Percentiles rank a stretch among this genome's conserved stretches.
These are phyloP conservation scores for Metschnikowia gelsemii DNA, from an alignment of 805 yeast genomes.

Conservation along the genomic window DNA sequence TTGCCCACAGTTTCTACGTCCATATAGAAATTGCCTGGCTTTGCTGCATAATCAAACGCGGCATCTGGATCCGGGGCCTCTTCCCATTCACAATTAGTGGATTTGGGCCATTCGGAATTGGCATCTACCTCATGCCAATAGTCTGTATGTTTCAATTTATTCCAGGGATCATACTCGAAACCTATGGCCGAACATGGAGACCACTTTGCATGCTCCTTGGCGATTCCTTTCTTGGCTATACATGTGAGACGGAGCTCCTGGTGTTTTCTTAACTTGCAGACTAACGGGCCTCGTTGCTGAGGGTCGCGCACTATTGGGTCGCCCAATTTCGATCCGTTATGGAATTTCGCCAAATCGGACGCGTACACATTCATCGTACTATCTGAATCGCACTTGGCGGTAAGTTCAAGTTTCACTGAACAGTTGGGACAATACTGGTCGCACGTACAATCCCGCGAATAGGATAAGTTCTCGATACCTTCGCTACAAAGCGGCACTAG, in stretches of 20 bases:
- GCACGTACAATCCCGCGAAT: constrained; percentile 95
- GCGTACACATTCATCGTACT: constrained; percentile 88
- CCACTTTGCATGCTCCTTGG: constrained; percentile 99
- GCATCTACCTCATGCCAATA: constrained; percentile 93
- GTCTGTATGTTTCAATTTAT: constrained; percentile 92
- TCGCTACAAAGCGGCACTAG: constrained; percentile 83
- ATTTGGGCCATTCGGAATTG: constrained; percentile 89
- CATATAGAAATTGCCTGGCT: constrained; percentile 77
- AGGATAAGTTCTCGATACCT: constrained; percentile 79
- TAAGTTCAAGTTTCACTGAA: constrained; percentile 79
- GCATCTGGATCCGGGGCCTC: constrained; percentile 91
- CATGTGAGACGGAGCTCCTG: constrained; percentile 89
- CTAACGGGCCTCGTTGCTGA: constrained; percentile 77
- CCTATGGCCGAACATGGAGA: constrained; percentile 94
- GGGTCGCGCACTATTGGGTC: constrained; percentile 82
- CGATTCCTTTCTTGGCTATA: constrained; percentile 95
- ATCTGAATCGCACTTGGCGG: constrained; percentile 88
- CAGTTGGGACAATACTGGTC: constrained; percentile 97
- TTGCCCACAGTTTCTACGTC: constrained; percentile 93
- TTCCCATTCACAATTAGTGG: constrained; percentile 90
- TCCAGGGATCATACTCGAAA: constrained; percentile 99
- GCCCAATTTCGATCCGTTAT: constrained; percentile 57
- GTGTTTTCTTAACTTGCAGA: constrained; percentile 87
- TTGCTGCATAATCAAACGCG: constrained; percentile 78
- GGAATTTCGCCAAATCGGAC: constrained; percentile 58